phyloP scores from a whole-genome alignment of 163 green algal genomes.

The Prototheca cutis region DNA sequence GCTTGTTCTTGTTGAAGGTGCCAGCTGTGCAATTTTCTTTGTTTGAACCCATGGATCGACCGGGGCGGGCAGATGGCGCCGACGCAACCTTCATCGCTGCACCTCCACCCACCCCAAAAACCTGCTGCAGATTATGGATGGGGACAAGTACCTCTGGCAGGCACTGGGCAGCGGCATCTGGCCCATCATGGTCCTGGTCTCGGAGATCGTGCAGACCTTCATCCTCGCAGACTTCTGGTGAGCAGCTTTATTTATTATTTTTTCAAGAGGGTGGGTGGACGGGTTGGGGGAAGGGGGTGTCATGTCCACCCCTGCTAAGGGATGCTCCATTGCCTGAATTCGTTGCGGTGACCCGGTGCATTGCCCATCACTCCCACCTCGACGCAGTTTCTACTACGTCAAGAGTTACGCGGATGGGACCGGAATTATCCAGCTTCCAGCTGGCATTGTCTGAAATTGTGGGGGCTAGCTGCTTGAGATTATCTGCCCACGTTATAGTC shows the following conservation, averaged over 20 bases:
- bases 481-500: no score
- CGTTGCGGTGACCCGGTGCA: not conserved
- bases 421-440: slow-evolving; percentile 79
- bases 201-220: slow-evolving; percentile 95
- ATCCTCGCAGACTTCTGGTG: slow-evolving; percentile 98
- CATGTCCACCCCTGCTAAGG: no score
- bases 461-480: no score
- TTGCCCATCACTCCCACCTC: not conserved
- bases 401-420: slow-evolving; percentile 84
- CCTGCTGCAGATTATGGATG: slow-evolving; percentile 85
- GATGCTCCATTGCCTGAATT: not conserved
- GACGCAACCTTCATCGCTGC: not conserved
- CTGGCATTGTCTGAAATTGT: slow-evolving; percentile 87
- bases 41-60: no score
- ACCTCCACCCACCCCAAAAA: not conserved
- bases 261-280: not conserved
- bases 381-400: slow-evolving; percentile 88
- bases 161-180: slow-evolving; percentile 83
- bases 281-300: not conserved
- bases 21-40: no score
- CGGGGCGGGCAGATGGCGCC: no score
- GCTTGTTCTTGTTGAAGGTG: no score
- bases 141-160: slow-evolving; percentile 78
- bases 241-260: no score
- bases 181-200: slow-evolving; percentile 92